Base-by-base conservation (phyloP, 306 rosid genomes). In the Corylus avellana region DNA sequence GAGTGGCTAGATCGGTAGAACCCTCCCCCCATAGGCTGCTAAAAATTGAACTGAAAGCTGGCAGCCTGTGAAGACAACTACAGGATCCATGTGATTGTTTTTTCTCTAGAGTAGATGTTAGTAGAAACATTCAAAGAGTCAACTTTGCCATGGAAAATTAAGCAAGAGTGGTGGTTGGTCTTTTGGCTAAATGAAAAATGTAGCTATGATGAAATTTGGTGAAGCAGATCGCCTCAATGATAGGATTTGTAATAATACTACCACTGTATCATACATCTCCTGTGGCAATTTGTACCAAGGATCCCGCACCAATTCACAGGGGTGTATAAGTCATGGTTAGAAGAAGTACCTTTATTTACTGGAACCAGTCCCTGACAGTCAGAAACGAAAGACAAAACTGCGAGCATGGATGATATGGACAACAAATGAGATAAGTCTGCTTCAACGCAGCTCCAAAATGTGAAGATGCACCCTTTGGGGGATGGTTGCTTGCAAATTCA, bases 341-440 rank as follows among this genome's bases (percentile, higher is more conserved):
- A 49, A 49, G 53, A 12, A 49, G 53, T 49, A 49, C 64, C 35
- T 9, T 2, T 58, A 58, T 58, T 22, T 58, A 9, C 32, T 20
- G 14, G 7, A 8, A 49, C 75, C 2, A 7, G 12, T 25, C 58
- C 18, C 75, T 48, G 39, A 42, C 57, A 6, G 75, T 48, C 18
- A 53, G 35, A 37, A 69, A 9, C 1, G 73, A 37, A n/a, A 68
- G 51, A 14, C 20, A 16, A 22, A 35, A 44, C 20, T 5, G 47
- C 74, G 70, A 70, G 73, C 72, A 57, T 17, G 54, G 59, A 37
- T 6, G 37, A 13, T 35, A 37, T 17, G 69, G 29, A 64, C 39
- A 59, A 57, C 57, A 61, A 61, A 59, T 5, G 18, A 56, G 62
- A 16, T 72, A 69, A 67, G 63, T 42, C 72, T n/a, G 6, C 72